Evolutionary conservation across 306 rosid species (phyloP).

Genomic region (Vicia sativa): DNA sequence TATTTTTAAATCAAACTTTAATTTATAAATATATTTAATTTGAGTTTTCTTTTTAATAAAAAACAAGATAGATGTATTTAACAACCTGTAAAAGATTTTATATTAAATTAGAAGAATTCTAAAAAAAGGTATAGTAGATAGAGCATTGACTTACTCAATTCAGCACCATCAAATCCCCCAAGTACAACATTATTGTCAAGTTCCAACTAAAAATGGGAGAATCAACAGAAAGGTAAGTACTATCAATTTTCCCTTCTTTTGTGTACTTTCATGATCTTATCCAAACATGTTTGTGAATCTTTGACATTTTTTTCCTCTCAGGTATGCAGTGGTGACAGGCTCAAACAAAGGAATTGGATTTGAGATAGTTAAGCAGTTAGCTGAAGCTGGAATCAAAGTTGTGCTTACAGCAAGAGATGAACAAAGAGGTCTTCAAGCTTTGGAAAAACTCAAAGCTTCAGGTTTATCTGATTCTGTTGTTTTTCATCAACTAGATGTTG

Average conservation of each 20-base stretch:
- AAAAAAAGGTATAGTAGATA: no score
- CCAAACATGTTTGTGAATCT: neutral
- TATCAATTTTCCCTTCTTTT: neutral
- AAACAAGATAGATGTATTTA: no score
- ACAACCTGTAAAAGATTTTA: no score
- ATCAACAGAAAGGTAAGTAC: slow-evolving; percentile 34
- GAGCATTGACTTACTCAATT: no score
- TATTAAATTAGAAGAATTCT: no score
- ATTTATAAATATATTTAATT: no score
- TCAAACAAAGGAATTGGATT: slow-evolving; percentile 50
- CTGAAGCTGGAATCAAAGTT: slow-evolving; percentile 45
- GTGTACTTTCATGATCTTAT: neutral
- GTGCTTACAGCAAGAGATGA: slow-evolving; percentile 51
- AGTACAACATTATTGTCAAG: neutral
- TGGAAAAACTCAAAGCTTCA: slow-evolving; percentile 21
- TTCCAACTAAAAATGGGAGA: slow-evolving; percentile 27
- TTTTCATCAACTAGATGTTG: slow-evolving; percentile 47
- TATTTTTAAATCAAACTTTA: no score
- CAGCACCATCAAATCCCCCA: no score
- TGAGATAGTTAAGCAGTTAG: slow-evolving; percentile 40
- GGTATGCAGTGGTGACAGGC: slow-evolving; percentile 49
- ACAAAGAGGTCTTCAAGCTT: slow-evolving; percentile 45
- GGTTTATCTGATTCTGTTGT: slow-evolving; percentile 33
- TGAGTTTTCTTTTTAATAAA: no score
- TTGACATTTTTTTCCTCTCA: no score